Percentiles rank a stretch among this genome's conserved stretches.
Evolutionary conservation across 495 filamentous ascomycete genomes (phyloP).

Genomic region (Penicillium crystallinum): DNA sequence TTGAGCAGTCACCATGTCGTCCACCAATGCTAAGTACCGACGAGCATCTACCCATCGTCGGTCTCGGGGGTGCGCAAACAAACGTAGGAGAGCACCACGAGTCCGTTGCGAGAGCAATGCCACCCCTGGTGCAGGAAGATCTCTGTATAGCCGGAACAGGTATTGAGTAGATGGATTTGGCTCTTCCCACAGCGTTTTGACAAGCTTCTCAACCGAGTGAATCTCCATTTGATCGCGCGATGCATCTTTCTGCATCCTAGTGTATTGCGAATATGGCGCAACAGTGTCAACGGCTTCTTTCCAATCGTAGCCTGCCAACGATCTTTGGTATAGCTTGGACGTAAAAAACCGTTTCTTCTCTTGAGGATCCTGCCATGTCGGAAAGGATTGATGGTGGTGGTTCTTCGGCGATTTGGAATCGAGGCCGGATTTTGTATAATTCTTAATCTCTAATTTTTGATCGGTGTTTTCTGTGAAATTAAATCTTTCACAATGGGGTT

Average conservation of each 20-base stretch:
- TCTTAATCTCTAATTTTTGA: background rate
- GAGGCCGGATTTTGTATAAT: background rate
- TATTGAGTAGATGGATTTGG: conserved; percentile 43
- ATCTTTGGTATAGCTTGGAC: conserved; percentile 9
- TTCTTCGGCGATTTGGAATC: background rate
- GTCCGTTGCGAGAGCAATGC: conserved; percentile 52
- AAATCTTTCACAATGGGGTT: background rate
- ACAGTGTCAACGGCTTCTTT: conserved; percentile 13
- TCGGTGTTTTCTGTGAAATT: background rate
- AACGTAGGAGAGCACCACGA: conserved; percentile 61
- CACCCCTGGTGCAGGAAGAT: conserved; percentile 61
- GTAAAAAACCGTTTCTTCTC: conserved; percentile 13
- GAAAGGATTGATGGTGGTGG: background rate
- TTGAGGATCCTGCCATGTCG: conserved; percentile 6
- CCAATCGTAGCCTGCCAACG: conserved; percentile 17
- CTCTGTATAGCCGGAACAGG: conserved; percentile 56
- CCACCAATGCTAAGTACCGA: conserved; percentile 75
- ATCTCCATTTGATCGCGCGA: conserved; percentile 20
- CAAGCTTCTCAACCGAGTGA: conserved; percentile 36
- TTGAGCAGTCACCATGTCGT: conserved; percentile 67
- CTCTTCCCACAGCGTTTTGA: conserved; percentile 36
- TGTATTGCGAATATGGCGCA: conserved; percentile 3
- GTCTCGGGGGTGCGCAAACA: conserved; percentile 51
- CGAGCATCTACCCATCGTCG: conserved; percentile 46
- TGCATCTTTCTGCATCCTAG: conserved; percentile 3